phyloP scores from a whole-genome alignment of 1,284 basidiomycete species.

The Macrocystidia cucumis region DNA sequence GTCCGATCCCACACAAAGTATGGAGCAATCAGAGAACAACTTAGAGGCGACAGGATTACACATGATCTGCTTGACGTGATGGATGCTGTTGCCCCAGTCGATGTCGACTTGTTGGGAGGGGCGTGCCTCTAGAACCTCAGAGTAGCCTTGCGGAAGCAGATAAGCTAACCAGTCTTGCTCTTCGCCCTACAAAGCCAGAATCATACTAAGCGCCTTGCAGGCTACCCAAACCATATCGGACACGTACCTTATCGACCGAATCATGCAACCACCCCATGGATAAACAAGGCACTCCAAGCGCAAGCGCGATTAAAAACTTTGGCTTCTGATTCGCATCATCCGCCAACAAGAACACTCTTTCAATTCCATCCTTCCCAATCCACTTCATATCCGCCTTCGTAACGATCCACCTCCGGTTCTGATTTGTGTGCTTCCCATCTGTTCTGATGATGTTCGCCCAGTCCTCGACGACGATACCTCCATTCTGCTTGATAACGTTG shows the following conservation, averaged over 20 bases:
- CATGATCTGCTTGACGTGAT: conserved; percentile 50
- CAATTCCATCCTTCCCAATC: conserved; percentile 28
- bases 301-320: conserved; percentile 77
- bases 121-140: conserved; percentile 37
- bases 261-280: conserved; percentile 52
- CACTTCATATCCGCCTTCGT: conserved; percentile 38
- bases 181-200: conserved; percentile 19
- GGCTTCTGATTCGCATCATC: conserved; percentile 60
- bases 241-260: conserved; percentile 31
- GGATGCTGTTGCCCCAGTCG: conserved; percentile 55
- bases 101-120: conserved; percentile 68
- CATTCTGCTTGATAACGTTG: conserved; percentile 39
- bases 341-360: conserved; percentile 64
- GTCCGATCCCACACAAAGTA: conserved; percentile 50
- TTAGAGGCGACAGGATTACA: conserved; percentile 47
- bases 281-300: conserved; percentile 82
- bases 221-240: conserved; percentile 1
- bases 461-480: conserved; percentile 57
- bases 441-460: conserved; percentile 63
- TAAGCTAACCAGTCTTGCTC: conserved; percentile 55
- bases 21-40: conserved; percentile 38
- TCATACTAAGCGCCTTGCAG: neutral
- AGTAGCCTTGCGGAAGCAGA: conserved; percentile 64
- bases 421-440: conserved; percentile 35
- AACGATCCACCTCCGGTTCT: conserved; percentile 46